phyloP scores from a whole-genome alignment of 352 stramenopile species.

The Globisporangium abappressorium region DNA sequence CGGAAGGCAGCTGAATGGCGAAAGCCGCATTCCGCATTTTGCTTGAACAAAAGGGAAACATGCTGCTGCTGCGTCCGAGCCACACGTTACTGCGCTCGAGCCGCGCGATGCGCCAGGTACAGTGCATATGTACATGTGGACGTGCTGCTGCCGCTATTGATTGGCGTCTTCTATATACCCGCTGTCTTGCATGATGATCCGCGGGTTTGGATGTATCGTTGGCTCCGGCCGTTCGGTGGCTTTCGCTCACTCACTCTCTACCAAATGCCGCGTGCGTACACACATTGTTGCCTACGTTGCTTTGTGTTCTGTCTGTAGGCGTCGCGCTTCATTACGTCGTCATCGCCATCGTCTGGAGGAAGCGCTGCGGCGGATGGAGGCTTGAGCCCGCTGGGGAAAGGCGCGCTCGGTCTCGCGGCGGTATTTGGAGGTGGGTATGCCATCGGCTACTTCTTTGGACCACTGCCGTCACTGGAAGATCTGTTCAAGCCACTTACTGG shows the following conservation, averaged over 20 bases:
- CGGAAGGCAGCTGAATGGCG: too few species aligned
- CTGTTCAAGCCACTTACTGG: constrained; percentile 35
- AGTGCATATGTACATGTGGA: background rate
- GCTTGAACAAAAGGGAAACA: background rate
- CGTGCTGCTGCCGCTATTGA: background rate
- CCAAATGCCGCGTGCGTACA: too few species aligned
- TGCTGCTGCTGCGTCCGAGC: constrained; percentile 12
- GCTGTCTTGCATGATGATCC: too few species aligned
- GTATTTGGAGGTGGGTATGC: constrained; percentile 65
- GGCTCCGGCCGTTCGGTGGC: background rate
- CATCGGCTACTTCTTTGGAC: constrained; percentile 67
- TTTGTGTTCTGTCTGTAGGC: background rate
- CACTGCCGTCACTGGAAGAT: constrained; percentile 60
- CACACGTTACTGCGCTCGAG: constrained; percentile 8
- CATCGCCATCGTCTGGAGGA: background rate
- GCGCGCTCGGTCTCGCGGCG: constrained; percentile 39
- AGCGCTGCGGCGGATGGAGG: constrained; percentile 11
- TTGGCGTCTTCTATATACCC: too few species aligned
- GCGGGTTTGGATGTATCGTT: too few species aligned
- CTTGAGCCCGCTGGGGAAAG: constrained; percentile 43
- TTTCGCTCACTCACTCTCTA: background rate
- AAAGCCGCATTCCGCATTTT: background rate
- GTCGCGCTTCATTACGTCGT: constrained; percentile 4
- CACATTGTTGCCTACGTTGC: background rate
- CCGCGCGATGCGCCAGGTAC: constrained; percentile 6